Conservation (phyloP, 2,329 filamentous ascomycete species). For the Exophiala lecanii-corni region DNA sequence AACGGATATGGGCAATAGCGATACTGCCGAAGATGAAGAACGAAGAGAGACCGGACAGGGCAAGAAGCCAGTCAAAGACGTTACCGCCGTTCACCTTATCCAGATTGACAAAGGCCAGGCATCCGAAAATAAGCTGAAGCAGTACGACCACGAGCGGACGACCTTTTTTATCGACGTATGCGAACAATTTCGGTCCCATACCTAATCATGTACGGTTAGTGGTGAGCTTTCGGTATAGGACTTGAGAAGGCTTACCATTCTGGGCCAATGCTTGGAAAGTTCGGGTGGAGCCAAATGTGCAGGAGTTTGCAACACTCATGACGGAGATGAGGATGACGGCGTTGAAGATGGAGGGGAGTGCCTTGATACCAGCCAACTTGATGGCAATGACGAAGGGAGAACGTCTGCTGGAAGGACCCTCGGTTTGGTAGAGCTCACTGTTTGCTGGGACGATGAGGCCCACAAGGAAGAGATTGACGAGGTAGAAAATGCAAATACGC, state of each 20-base stretch:
- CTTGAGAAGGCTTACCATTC: no score
- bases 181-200: conserved; percentile 72
- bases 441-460: conserved; percentile 75
- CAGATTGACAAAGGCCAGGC: conserved; percentile 72
- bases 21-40: conserved; percentile 64
- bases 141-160: conserved; percentile 71
- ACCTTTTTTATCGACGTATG: conserved; percentile 77
- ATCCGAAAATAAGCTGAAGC: conserved; percentile 62
- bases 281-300: conserved; percentile 84
- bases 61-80: conserved; percentile 74
- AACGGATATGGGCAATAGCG: conserved; percentile 68
- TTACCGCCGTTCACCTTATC: conserved; percentile 36
- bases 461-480: conserved; percentile 74
- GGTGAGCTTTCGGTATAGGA: no score
- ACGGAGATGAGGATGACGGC: conserved; percentile 85
- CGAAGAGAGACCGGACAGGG: conserved; percentile 67
- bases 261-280: conserved; percentile 86
- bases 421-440: conserved; percentile 54
- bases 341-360: conserved; percentile 86
- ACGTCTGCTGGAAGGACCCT: conserved; percentile 61
- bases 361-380: conserved; percentile 71
- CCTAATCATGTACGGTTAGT: no score
- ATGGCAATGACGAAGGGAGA: conserved; percentile 95
- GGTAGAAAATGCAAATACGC: conserved; percentile 86
- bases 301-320: conserved; percentile 83